A percentile compares a stretch with the other conserved stretches of the same genome.
Evolutionary conservation across 139 green algal species (phyloP).

Genomic region (Closterium sp.): DNA sequence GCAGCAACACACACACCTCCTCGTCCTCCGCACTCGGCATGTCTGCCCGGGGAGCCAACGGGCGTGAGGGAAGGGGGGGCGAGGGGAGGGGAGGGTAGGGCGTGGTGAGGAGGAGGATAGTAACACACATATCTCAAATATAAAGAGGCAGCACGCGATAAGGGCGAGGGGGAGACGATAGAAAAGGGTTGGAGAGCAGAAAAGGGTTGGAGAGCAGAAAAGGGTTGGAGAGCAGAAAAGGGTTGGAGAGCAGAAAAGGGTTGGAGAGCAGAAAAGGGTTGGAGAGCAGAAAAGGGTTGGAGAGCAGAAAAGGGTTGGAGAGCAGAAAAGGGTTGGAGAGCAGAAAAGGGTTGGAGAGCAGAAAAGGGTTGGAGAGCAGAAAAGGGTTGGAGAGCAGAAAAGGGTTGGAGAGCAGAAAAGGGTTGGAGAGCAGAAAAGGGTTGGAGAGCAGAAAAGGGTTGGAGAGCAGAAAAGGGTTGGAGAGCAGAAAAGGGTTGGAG

Average conservation of each 20-base stretch:
- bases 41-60: conserved; percentile 2
- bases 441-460: too few relatives aligned
- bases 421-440: not conserved
- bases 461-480: too few relatives aligned
- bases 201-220: not conserved
- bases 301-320: not conserved
- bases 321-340: too few relatives aligned
- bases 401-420: too few relatives aligned
- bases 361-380: too few relatives aligned
- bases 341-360: too few relatives aligned
- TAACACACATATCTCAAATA: not conserved
- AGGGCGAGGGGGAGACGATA: not conserved
- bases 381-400: not conserved
- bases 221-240: not conserved
- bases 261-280: too few relatives aligned
- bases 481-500: not conserved
- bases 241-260: too few relatives aligned
- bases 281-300: too few relatives aligned
- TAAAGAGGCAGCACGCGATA: too few relatives aligned
- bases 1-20: conserved; percentile 81
- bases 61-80: not conserved
- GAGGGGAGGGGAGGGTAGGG: not conserved
- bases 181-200: too few relatives aligned
- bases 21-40: conserved; percentile 64
- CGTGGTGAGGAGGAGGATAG: not conserved